These are phyloP conservation scores for Straminergon stramineum DNA, from an alignment of 225 moss, liverwort and hornwort species.

Conservation along the genomic window DNA sequence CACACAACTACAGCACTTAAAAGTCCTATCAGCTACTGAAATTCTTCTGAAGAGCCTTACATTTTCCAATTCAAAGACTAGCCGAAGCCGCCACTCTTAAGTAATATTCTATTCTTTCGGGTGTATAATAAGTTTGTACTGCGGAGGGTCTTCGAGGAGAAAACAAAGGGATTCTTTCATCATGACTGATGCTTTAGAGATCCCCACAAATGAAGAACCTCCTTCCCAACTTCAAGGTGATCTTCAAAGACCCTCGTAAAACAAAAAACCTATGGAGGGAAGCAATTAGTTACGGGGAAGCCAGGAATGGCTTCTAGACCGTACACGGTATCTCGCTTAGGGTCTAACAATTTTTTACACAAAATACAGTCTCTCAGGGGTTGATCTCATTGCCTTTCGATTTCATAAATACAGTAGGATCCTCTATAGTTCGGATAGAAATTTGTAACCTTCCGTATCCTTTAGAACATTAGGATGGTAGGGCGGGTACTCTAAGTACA, in stretches of 20 bases:
- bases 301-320: neutral
- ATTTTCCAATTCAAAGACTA: neutral
- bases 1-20: neutral
- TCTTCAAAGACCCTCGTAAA: neutral
- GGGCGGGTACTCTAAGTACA: neutral
- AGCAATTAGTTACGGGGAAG: neutral
- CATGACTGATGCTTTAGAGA: neutral
- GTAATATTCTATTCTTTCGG: neutral
- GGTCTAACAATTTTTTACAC: neutral
- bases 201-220: neutral
- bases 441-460: neutral
- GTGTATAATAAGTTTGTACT: neutral
- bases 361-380: neutral
- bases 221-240: neutral
- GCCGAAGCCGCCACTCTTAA: neutral
- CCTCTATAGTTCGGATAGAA: neutral
- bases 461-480: neutral
- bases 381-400: neutral
- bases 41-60: neutral
- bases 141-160: neutral
- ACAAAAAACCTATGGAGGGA: neutral
- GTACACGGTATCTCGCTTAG: neutral
- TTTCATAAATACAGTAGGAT: neutral
- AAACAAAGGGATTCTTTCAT: neutral
- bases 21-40: neutral